Evolutionary conservation across 192 early-diverging fungal genomes (phyloP).

Genomic region (Coemansia sp.): DNA sequence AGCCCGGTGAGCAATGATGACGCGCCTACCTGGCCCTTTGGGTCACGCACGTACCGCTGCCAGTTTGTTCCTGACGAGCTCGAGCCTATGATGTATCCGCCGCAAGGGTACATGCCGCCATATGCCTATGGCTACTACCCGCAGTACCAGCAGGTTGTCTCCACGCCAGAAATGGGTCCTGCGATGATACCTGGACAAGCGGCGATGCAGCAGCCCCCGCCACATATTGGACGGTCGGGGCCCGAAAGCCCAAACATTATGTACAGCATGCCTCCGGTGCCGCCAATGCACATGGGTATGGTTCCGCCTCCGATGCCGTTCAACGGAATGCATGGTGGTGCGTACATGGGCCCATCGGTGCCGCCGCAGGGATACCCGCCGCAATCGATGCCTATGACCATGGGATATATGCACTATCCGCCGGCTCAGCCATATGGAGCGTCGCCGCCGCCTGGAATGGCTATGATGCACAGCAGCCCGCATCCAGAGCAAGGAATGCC

Average conservation of each 20-base stretch:
- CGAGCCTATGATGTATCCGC: slow-evolving; percentile 40
- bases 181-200: slow-evolving; percentile 25
- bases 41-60: slow-evolving; percentile 43
- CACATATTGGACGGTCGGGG: slow-evolving; percentile 17
- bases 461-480: slow-evolving; percentile 39
- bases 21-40: slow-evolving; percentile 50
- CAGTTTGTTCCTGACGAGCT: slow-evolving; percentile 45
- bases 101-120: slow-evolving; percentile 40
- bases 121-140: slow-evolving; percentile 49
- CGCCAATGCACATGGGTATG: slow-evolving; percentile 48
- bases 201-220: slow-evolving; percentile 16
- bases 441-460: slow-evolving; percentile 37
- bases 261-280: slow-evolving; percentile 26
- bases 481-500: slow-evolving; percentile 33
- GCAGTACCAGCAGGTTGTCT: slow-evolving; percentile 33
- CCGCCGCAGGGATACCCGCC: slow-evolving; percentile 45
- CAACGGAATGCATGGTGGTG: slow-evolving; percentile 38
- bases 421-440: slow-evolving; percentile 26
- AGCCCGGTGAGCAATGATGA: slow-evolving; percentile 8
- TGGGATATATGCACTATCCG: slow-evolving; percentile 49
- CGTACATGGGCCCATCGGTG: slow-evolving; percentile 29
- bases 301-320: slow-evolving; percentile 46
- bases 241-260: slow-evolving; percentile 36
- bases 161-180: slow-evolving; percentile 35
- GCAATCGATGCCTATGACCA: slow-evolving; percentile 41